Conservation (phyloP, 257 asterid species). For the Schizonepeta tenuifolia region DNA sequence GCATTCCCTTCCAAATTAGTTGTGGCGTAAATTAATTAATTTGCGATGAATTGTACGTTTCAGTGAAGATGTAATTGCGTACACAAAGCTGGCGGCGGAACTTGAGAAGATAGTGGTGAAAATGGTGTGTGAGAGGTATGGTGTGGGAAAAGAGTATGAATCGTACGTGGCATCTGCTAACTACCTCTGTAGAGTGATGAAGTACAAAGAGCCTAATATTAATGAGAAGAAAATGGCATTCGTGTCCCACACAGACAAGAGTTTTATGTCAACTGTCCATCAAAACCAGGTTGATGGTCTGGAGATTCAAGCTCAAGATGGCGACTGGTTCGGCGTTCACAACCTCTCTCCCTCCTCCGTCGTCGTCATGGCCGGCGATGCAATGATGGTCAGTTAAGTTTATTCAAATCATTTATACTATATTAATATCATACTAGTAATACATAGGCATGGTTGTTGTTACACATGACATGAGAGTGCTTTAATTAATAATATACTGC, state of each 20-base stretch:
- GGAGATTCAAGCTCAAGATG: conserved; percentile 66
- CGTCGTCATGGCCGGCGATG: conserved; percentile 88
- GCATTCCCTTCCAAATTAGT: no score
- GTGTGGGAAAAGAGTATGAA: conserved; percentile 58
- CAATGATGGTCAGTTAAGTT: conserved; percentile 54
- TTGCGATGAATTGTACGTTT: no score
- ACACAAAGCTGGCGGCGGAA: conserved; percentile 63
- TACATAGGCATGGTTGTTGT: no score
- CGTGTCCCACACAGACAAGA: conserved; percentile 76
- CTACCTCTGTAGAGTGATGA: conserved; percentile 67
- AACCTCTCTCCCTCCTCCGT: conserved; percentile 54
- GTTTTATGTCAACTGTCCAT: conserved; percentile 75
- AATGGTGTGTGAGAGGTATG: conserved; percentile 75
- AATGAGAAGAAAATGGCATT: conserved; percentile 57
- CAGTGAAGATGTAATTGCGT: conserved; percentile 48
- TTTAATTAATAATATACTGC: no score
- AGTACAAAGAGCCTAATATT: conserved; percentile 49
- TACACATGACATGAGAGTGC: no score
- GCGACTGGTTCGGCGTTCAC: conserved; percentile 62
- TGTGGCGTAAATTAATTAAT: no score
- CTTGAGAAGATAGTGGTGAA: conserved; percentile 52
- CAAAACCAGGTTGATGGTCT: conserved; percentile 67
- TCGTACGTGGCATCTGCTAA: conserved; percentile 42
- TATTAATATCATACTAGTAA: no score
- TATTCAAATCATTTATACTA: no score